These are phyloP conservation scores for Phytophthora pistaciae DNA, from an alignment of 352 stramenopile genomes.

Conservation along the genomic window DNA sequence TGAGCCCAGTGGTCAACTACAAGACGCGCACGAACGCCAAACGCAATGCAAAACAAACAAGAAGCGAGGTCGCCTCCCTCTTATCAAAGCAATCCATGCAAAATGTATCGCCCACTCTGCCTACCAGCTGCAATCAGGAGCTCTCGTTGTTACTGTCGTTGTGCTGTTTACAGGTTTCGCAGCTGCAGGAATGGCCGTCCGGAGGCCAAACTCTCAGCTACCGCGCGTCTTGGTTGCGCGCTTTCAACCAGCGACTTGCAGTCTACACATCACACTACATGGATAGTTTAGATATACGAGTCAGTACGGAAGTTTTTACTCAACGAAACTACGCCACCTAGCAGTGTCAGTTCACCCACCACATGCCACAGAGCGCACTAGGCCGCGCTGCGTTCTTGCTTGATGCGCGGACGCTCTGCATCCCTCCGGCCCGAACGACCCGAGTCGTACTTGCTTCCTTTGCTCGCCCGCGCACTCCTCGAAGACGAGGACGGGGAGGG, in stretches of 20 bases:
- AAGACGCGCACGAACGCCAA: conserved; percentile 9
- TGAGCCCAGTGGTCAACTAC: conserved; percentile 10
- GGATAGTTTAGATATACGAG: conserved; percentile 1
- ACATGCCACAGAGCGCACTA: conserved; percentile 7
- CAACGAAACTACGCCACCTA: conserved; percentile 15
- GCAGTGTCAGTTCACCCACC: conserved; percentile 14
- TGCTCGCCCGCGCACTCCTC: conserved; percentile 22
- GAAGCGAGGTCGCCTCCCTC: conserved; percentile 25
- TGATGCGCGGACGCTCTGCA: conserved; percentile 31
- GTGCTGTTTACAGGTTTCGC: conserved; percentile 3
- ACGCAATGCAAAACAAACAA: conserved; percentile 18
- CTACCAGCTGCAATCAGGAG: conserved; percentile 35
- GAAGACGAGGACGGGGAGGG: conserved; percentile 24
- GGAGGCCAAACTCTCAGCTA: not conserved
- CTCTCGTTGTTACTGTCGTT: conserved; percentile 18
- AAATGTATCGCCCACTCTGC: conserved; percentile 32
- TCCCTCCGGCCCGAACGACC: conserved; percentile 16
- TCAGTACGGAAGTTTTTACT: conserved; percentile 18
- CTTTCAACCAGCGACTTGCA: conserved; percentile 13
- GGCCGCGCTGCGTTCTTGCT: conserved; percentile 44
- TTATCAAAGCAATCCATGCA: conserved; percentile 33
- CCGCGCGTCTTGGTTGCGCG: not conserved
- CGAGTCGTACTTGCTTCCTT: conserved; percentile 25
- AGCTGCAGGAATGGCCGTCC: not conserved
- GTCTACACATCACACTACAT: conserved; percentile 16